Evolutionary conservation across 139 green algal genomes (phyloP), one percentile per base, ranked within the genome.

Genomic region (Bryopsis sp.): DNA sequence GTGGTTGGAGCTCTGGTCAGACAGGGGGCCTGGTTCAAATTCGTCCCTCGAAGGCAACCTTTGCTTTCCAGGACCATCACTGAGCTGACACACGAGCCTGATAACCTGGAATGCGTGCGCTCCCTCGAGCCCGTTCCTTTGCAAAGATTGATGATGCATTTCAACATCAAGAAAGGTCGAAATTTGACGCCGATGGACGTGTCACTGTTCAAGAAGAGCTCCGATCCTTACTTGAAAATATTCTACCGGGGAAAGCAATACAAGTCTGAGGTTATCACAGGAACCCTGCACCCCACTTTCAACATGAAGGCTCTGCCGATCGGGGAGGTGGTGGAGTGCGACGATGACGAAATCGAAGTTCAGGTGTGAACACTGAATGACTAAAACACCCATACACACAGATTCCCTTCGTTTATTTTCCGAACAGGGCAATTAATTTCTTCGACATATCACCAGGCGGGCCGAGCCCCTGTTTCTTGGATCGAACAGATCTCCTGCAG

Each of bases 161-260:
- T 61, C 15, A 22, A 33, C 6, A 22, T 26, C 8, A 28, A 11
- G 6, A 26, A 61, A 32, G 50, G 50, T 6, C 15, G 24, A 32
- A 28, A 61, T 61, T 32, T 61, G 50, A 61, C 50, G 8, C 50
- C 50, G 15, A 61, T 61, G 50, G 50, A 61, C 19, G 31, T 61
- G 24, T 36, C 8, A 8, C 50, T 61, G 15, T 61, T 61, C 50
- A 61, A 15, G 8, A 61, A 61, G 19, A 15, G 50, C 15, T 15
- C 50, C 6, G 50, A 61, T 61, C 50, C 50, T 28, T 61, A 61
- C 33, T 26, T 61, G 24, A 61, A 61, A 28, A 61, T 61, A 22
- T 61, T 61, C 24, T 28, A 35, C 19, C 24, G 33, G 24, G 50
- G 33, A 36, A 22, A 32, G 6, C 6, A 36, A 6, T 22, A 36